Base-by-base conservation (phyloP, 2,329 filamentous ascomycete genomes). In the Sporothrix brunneoviolacea region DNA sequence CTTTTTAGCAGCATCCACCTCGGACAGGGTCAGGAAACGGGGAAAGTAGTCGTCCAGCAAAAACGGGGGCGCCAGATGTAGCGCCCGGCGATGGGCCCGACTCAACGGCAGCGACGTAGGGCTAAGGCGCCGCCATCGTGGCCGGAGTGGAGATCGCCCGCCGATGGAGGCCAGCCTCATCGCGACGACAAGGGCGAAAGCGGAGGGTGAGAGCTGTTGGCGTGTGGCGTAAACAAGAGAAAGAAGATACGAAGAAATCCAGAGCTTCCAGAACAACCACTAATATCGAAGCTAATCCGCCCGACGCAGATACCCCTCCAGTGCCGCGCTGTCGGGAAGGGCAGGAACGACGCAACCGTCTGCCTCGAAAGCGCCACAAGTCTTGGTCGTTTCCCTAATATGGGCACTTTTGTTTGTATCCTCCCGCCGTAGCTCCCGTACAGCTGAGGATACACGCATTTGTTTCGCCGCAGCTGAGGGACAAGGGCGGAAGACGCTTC, bases 21-120 rank as follows among this genome's bases (percentile, higher is more conserved):
- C 79, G 2, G 82, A 81, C 12, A 93, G 73, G 4, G 79, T 73
- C 58, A 84, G 77, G 62, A 90, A 90, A 43, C 83, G 79, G 1
- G 88, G 87, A 12, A 78, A 79, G 65, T 93, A 88, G 62, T 83
- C 77, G 50, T 86, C 81, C 3, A 93, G 76, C 18, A 93, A 76
- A 64, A 87, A 93, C 2, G 77, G 77, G 8, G 77, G 78, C 6
- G 77, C 78, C 3, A 81, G 68, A 59, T 81, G 77, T 4, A 82
- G 68, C 27, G 58, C 50, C 22, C 57, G 49, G 5, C 40, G 48
- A 16, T 22, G 37, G n/a, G 32, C 12, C 7, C 22, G 33, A 16
- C 18, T 8, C 35, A 37, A 33, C 30, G 30, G 30, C 30, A 28
- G 24, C 24, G 6, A 28, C 7, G 30, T 12, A 7, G 38, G 8